A percentile compares a stretch with the other conserved stretches of the same genome.
These are phyloP conservation scores for Puccinia coronata DNA, from an alignment of 1,284 basidiomycete species.

Conservation along the genomic window DNA sequence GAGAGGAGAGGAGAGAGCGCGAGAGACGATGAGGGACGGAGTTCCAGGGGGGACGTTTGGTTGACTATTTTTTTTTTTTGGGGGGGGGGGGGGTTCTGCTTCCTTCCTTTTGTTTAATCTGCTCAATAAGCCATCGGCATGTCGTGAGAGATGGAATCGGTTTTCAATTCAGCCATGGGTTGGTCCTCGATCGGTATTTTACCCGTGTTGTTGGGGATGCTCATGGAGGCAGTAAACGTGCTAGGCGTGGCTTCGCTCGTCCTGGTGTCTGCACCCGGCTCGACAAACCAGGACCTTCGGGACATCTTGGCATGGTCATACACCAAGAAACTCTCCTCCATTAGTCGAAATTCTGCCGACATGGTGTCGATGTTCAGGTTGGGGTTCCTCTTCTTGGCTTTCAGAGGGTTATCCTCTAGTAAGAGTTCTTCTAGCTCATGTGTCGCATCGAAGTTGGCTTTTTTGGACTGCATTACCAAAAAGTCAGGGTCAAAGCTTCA, in stretches of 20 bases:
- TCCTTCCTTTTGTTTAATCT: neutral
- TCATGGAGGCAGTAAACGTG: constrained; percentile 20
- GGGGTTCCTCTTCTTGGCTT: constrained; percentile 86
- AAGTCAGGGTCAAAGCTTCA: no score
- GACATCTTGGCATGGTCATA: constrained; percentile 71
- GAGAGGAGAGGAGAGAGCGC: neutral
- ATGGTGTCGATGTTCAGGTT: constrained; percentile 81
- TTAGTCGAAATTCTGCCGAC: constrained; percentile 86
- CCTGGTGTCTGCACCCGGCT: constrained; percentile 55
- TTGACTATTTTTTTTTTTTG: neutral
- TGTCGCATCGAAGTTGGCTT: constrained; percentile 98
- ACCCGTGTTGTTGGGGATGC: neutral
- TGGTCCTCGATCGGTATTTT: constrained; percentile 27
- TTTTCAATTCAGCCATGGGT: constrained; percentile 38
- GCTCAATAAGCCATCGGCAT: neutral
- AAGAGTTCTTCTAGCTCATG: constrained; percentile 95
- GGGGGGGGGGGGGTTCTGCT: neutral
- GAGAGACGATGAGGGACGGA: neutral
- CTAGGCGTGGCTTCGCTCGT: neutral
- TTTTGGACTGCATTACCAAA: constrained; percentile 72
- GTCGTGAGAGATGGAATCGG: constrained; percentile 8
- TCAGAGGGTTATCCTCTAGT: constrained; percentile 93
- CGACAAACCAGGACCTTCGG: constrained; percentile 75
- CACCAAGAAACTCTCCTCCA: constrained; percentile 89
- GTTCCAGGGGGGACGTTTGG: neutral